Base-by-base conservation (phyloP, 768 basidiomycete genomes). In the Pulveroboletus frians region DNA sequence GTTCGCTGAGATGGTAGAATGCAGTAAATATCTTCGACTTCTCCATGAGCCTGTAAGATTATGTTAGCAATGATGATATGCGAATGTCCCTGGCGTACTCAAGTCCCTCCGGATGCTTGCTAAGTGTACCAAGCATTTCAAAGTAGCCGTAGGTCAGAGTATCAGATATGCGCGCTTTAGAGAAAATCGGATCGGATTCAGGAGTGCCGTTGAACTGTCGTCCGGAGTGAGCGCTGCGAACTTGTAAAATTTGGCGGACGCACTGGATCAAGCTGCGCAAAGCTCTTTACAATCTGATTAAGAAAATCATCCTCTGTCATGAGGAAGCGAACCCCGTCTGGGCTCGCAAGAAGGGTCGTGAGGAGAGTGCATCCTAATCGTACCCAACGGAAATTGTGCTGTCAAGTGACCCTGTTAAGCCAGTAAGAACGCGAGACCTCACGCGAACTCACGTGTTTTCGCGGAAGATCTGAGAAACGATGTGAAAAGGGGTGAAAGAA, bases 401-500 rank as follows among this genome's bases (percentile, higher is more conserved):
- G 58, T 17, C 46, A 35, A 31, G 31, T 13, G 36, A 15, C 29
- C 35, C 36, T 35, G 17, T 15, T 32, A 9, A 29, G 29, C 53
- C 43, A 31, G 17, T 32, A 44, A 44, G 21, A 31, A 36, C 9
- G 11, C 64, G 32, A 26, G 9, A 37, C 10, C n/a, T 17, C 11
- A 13, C 20, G 31, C n/a, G 21, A 30, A 39, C 50, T 47, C 47
- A 78, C 93, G 66, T 81, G 84, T 37, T 76, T 83, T 54, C 79
- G 78, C 20, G 79, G 78, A 60, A 97, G 75, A 57, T 91, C 86
- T 3, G 89, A 88, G 67, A 96, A 98, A 14, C 89, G 81, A 66
- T 85, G 85, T 49, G 74, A 85, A 64, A 90, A 87, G 1, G 96
- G 96, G 62, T 95, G 88, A 64, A 88, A 97, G 72, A 98, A 98